These are phyloP conservation scores for Leccinum truebloodii DNA, from an alignment of 768 basidiomycete species.

Conservation along the genomic window DNA sequence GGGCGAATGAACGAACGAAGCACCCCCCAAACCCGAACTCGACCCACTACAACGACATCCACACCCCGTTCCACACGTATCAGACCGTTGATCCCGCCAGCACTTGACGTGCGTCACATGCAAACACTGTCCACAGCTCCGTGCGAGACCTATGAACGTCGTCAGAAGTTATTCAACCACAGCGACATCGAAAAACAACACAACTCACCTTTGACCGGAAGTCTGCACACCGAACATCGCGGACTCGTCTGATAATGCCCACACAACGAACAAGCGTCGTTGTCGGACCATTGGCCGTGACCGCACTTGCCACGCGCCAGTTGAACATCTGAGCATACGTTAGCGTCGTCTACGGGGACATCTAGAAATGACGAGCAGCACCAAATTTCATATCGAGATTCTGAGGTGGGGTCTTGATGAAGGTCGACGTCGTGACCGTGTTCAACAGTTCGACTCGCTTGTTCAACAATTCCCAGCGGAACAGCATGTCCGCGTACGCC, in stretches of 20 bases:
- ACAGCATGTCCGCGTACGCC: constrained; percentile 73
- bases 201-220: constrained; percentile 68
- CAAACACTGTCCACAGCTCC: constrained; percentile 59
- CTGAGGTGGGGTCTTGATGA: constrained; percentile 23
- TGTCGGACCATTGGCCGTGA: constrained; percentile 33
- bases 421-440: constrained; percentile 44
- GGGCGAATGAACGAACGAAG: constrained; percentile 18
- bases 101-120: constrained; percentile 70
- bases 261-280: constrained; percentile 45
- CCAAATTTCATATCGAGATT: constrained; percentile 40
- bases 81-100: constrained; percentile 46
- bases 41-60: constrained; percentile 55
- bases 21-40: constrained; percentile 1
- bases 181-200: not conserved
- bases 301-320: constrained; percentile 50
- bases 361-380: not conserved
- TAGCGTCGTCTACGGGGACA: constrained; percentile 3
- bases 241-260: constrained; percentile 45
- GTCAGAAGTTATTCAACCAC: not conserved
- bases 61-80: constrained; percentile 67
- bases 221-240: constrained; percentile 70
- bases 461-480: constrained; percentile 68
- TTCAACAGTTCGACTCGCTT: constrained; percentile 78
- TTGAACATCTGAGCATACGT: constrained; percentile 41
- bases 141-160: constrained; percentile 51